These are phyloP conservation scores for Trametes cingulata DNA, from an alignment of 768 basidiomycete species.

Conservation along the genomic window DNA sequence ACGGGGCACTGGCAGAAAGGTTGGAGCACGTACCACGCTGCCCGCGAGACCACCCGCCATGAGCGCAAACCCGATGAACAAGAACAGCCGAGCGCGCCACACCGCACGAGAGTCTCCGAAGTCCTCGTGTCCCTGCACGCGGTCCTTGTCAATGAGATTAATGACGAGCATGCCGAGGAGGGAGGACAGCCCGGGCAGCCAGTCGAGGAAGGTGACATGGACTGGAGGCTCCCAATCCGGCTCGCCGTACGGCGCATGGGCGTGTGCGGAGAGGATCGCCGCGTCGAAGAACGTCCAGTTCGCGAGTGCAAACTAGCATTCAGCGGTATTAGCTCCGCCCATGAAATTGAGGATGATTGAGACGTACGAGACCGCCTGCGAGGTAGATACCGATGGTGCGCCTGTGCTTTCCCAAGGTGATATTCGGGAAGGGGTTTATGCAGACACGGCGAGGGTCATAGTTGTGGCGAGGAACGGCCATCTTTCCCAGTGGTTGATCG, in stretches of 20 bases:
- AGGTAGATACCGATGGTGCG: slow-evolving; percentile 87
- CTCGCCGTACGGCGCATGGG: slow-evolving; percentile 69
- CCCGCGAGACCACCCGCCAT: slow-evolving; percentile 99
- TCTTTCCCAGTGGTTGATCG: slow-evolving; percentile 24
- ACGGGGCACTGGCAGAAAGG: neutral
- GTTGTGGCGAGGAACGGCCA: slow-evolving; percentile 68
- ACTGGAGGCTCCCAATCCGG: slow-evolving; percentile 70
- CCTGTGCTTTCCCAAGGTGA: slow-evolving; percentile 74
- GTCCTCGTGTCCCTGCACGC: slow-evolving; percentile 75
- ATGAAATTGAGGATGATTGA: slow-evolving; percentile 1
- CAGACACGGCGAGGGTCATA: slow-evolving; percentile 91
- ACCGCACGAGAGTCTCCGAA: slow-evolving; percentile 84
- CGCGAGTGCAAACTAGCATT: slow-evolving; percentile 83
- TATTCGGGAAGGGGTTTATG: slow-evolving; percentile 80
- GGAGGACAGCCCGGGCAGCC: slow-evolving; percentile 95
- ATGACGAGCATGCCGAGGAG: slow-evolving; percentile 90
- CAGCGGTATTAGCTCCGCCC: neutral
- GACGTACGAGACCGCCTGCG: slow-evolving; percentile 86
- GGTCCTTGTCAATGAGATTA: slow-evolving; percentile 93
- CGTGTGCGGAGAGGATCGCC: slow-evolving; percentile 85
- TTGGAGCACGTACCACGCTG: slow-evolving; percentile 71
- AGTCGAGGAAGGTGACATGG: slow-evolving; percentile 92
- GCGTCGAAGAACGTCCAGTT: slow-evolving; percentile 97
- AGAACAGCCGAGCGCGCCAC: slow-evolving; percentile 85
- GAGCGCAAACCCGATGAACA: slow-evolving; percentile 94